Base-by-base conservation (phyloP, 2,329 filamentous ascomycete genomes). In the Phialophora tarda region DNA sequence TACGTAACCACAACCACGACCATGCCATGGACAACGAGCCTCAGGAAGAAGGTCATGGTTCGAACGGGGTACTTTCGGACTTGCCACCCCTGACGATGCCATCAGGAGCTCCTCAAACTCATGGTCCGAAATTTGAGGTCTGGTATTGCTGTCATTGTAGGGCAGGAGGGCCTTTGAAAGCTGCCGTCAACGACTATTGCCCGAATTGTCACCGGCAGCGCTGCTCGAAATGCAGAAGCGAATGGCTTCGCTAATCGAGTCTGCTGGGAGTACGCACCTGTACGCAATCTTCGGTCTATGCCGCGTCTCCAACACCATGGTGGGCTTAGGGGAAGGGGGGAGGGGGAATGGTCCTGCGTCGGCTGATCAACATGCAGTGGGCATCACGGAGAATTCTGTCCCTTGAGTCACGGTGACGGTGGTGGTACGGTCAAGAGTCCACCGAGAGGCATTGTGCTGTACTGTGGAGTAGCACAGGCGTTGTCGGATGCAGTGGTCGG, bases 71-170 rank as follows among this genome's bases (percentile, higher is more conserved):
- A 7, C 14, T n/a, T n/a, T 44, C 14, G 14, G 38, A n/a, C 38
- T n/a, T 44, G 38, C 38, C 38, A n/a, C 38, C 38, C 38, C 5
- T 44, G 38, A 44, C 38, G 17, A 44, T 44, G 38, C 38, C 38
- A 44, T 44, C 38, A 44, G 38, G 38, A 44, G 38, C 38, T 44
- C 38, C 38, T 44, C n/a, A n/a, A 62, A 62, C 51, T 5, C 21
- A 62, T 7, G 54, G 50, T 7, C n/a, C 59, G 11, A 34, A 8
- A 21, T 62, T 47, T 11, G 23, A 26, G 1, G 12, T 17, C 4
- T 14, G 28, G 44, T 44, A n/a, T 47, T 59, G 57, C 23, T 14
- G 23, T 17, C 17, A 28, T 5, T 59, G 57, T 8, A 8, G n/a
- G 1, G 5, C 14, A 8, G 14, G 34, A 5, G 34, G 38, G 2